Base-by-base conservation (phyloP, 306 rosid genomes). In the Neltuma alba region DNA sequence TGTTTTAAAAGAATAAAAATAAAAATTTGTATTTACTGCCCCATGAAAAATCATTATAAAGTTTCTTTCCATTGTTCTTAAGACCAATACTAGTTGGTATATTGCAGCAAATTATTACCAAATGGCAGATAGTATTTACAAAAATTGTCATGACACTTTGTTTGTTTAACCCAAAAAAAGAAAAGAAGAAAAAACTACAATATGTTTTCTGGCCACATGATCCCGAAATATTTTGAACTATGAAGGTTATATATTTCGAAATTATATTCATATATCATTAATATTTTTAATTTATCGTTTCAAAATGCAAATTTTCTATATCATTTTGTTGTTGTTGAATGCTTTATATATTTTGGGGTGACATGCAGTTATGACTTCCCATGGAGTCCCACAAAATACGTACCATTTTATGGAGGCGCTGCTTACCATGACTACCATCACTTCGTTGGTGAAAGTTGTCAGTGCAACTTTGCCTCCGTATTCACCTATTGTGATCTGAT, bases 331-430 rank as follows among this genome's bases (percentile, higher is more conserved):
- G 30, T 3, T 55, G 16, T 10, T 23, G 16, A 23, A 12, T 9
- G 3, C 12, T 27, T 1, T 42, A 1, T 42, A 42, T 11, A 0
- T 27, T 58, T 12, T 27, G 14, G 2, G 4, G 33, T 41, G 12
- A 2, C 60, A 44, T 61, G 54, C 80, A 91, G 97, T 85, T 93
- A 90, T 72, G 97, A 91, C 60, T 89, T 91, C 69, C 97, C 94
- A 7, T 93, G 98, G 98, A 91, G 85, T 82, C 84, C 79, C 48
- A 90, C 95, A 23, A 91, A 90, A 78, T 89, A 81, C 37, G 87
- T 93, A 77, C 97, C 98, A 82, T 91, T 93, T 85, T 93, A 91
- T 72, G 97, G 91, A 25, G 97, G 97, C 2, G 89, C 95, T 57
- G 90, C 86, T 72, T 84, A 89, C 74, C 94, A 93, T 78, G 97